Evolutionary conservation across 2,329 filamentous ascomycete species (phyloP), one percentile per base, ranked within the genome.

Genomic region (Sclerotinia trifoliorum): DNA sequence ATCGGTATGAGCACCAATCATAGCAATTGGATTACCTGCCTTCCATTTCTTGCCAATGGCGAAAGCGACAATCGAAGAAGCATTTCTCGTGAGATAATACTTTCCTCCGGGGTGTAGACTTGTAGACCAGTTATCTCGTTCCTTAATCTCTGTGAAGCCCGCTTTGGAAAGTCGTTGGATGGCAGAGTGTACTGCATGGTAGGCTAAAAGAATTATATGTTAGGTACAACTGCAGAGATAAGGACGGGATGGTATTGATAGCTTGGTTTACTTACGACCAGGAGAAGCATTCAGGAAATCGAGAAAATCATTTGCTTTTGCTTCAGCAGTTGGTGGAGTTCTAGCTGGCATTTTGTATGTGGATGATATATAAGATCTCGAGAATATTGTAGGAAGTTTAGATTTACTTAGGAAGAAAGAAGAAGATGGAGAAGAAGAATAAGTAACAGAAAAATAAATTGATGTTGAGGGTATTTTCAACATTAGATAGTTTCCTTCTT

Each of bases 1-100:
- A 81, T 99, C 95, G 69, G 95, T 98, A 80, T 99, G 94, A 51
- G 95, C 94, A 74, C 94, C 95, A 70, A 99, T 88, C 87, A 98
- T 97, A 78, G 92, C 86, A 72, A 97, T 89, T 11, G 94, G 90
- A 79, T 96, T 96, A 56, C 94, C 94, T 2, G 94, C 88, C 78
- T 90, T 90, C 94, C 94, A 99, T 82, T 91, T 90, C 76, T 88
- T 87, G 76, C 94, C 94, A 76, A 98, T 90, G 71, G 92, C 91
- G 80, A 98, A 98, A 71, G 94, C 94, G 69, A 97, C 88, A 72
- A 98, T 91, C 61, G 94, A 96, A 35, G 93, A 96, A 69, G 87
- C 90, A 81, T 98, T 98, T 73, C 94, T 90, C 60, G 94, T 98
- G 76, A 97, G 87, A 81, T 94, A 97, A 84, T 98, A 98, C 81